phyloP scores from a whole-genome alignment of 1,284 basidiomycete genomes.

The Jaminaea rosea region DNA sequence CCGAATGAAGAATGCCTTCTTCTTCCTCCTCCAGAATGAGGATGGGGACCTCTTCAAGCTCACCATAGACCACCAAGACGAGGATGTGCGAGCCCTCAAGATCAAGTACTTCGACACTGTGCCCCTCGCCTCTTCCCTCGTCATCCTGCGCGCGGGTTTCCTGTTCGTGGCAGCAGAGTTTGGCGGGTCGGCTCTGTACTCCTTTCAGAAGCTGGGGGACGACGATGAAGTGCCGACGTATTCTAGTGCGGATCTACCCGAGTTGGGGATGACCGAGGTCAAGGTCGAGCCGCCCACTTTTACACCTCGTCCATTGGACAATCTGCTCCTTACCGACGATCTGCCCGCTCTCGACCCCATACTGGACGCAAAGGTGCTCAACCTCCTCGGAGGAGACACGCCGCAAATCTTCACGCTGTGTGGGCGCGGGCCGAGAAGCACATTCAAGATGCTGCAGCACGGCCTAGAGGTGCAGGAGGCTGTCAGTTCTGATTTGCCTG shows the following conservation, averaged over 20 bases:
- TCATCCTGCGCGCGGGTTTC: constrained; percentile 44
- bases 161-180: constrained; percentile 41
- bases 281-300: constrained; percentile 29
- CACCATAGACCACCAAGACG: constrained; percentile 45
- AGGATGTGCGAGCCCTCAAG: constrained; percentile 34
- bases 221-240: constrained; percentile 42
- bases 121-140: constrained; percentile 34
- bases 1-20: constrained; percentile 45
- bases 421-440: constrained; percentile 39
- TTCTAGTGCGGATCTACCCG: constrained; percentile 27
- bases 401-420: constrained; percentile 44
- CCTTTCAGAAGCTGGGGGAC: constrained; percentile 46
- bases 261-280: constrained; percentile 18
- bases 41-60: constrained; percentile 46
- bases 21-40: constrained; percentile 43
- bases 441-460: constrained; percentile 43
- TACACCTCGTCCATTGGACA: constrained; percentile 38
- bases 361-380: constrained; percentile 37
- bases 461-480: constrained; percentile 44
- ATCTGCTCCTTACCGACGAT: constrained; percentile 39
- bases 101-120: constrained; percentile 48
- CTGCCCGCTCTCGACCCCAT: constrained; percentile 39
- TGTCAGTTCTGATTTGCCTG: constrained; percentile 44
- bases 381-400: constrained; percentile 31
- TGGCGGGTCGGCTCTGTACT: constrained; percentile 38